Evolutionary conservation across 148 eudicot genomes (phyloP), one percentile per base, ranked within the genome.

Genomic region (Rhododendron griersonianum): DNA sequence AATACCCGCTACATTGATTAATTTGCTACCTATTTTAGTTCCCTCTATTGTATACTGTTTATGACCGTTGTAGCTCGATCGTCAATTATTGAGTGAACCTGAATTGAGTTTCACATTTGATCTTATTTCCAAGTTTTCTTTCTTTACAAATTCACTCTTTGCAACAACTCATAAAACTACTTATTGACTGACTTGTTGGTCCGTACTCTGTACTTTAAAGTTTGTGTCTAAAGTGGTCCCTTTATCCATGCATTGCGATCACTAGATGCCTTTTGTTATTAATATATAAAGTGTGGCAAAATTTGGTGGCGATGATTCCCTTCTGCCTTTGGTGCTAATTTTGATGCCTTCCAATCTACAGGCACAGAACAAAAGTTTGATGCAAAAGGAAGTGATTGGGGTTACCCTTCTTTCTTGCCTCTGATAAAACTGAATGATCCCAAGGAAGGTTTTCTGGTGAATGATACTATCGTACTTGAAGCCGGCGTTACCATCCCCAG

Each of bases 371-470:
- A 97, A 87, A 95, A 93, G 88, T 95, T 97, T 84, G 91, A 92
- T 89, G 91, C 92, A 48, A 85, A 95, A 85, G 98, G 93, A 88
- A 93, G 94, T 84, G 98, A 93, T 90, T 94, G 98, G 96, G 98
- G 99, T 47, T 95, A 94, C 91, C 90, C 98, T 51, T 94, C 98
- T n/a, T 93, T 95, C 87, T 93, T 97, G 98, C 93, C 98, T 84
- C 92, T 96, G 30, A 87, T 92, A 63, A 98, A 96, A 18, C 91
- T 96, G 13, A 93, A 95, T 91, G 98, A 96, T 82, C 95, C 93
- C 82, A 61, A 74, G 74, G 91, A 90, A 63, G 98, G 99, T 55
- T 96, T 91, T 87, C 90, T 96, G 77, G 89, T 91, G 63, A 95
- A 95, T 89, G 99, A 96, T 86, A 94, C 94, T 57, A 73, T 91